Conservation (phyloP, 1,284 basidiomycete genomes). For the Mycosarcoma mackinlayi region DNA sequence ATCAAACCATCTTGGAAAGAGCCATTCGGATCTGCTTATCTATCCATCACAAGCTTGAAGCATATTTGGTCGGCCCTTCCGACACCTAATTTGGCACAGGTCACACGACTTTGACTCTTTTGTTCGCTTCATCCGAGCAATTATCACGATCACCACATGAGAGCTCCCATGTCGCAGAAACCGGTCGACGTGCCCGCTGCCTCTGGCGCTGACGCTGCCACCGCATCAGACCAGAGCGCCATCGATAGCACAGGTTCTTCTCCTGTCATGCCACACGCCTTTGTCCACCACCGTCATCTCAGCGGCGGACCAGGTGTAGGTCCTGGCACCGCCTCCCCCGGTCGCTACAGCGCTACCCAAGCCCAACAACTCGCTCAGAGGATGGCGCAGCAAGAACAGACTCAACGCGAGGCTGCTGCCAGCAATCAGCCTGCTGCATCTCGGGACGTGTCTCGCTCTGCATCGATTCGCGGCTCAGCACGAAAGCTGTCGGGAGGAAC, state of each 20-base stretch:
- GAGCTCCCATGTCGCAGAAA: slow-evolving; percentile 44
- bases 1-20: no score
- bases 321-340: slow-evolving; percentile 46
- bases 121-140: background rate
- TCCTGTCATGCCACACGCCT: slow-evolving; percentile 59
- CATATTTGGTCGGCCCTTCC: background rate
- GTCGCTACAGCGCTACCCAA: slow-evolving; percentile 40
- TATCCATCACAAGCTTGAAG: background rate
- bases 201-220: slow-evolving; percentile 2
- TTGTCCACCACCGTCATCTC: slow-evolving; percentile 77
- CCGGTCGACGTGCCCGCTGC: slow-evolving; percentile 20
- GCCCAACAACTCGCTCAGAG: slow-evolving; percentile 37
- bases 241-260: slow-evolving; percentile 35
- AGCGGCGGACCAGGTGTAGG: slow-evolving; percentile 65
- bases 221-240: slow-evolving; percentile 21
- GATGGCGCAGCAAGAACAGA: slow-evolving; percentile 39
- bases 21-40: no score
- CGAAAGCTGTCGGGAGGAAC: slow-evolving; percentile 30
- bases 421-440: slow-evolving; percentile 1
- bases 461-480: slow-evolving; percentile 20
- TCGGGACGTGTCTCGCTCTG: slow-evolving; percentile 30
- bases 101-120: background rate
- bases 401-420: slow-evolving; percentile 17
- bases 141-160: background rate
- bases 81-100: background rate